phyloP scores from a whole-genome alignment of 2,329 filamentous ascomycete genomes.

The Clarireedia paspali region DNA sequence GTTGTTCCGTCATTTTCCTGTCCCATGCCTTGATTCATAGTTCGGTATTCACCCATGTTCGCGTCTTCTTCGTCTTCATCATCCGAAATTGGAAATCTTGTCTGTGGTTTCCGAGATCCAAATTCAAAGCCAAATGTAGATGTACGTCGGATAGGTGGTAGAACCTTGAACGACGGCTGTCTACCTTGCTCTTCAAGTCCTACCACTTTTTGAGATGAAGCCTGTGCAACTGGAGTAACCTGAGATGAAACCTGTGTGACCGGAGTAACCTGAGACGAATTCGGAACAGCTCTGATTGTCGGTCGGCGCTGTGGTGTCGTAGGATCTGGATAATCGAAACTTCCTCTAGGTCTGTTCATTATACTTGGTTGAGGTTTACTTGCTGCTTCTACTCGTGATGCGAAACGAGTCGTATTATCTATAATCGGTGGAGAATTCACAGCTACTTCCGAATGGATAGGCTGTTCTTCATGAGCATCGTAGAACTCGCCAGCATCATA shows the following conservation, averaged over 20 bases:
- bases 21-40: background rate
- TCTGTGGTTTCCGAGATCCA: slow-evolving; percentile 25
- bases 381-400: background rate
- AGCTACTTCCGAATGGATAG: too few relatives aligned
- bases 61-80: slow-evolving; percentile 15
- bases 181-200: slow-evolving; percentile 8
- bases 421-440: background rate
- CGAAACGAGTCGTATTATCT: background rate
- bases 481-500: slow-evolving; percentile 18
- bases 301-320: background rate
- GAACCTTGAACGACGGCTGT: slow-evolving; percentile 31
- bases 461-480: slow-evolving; percentile 15
- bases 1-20: background rate
- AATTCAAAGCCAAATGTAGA: slow-evolving; percentile 46
- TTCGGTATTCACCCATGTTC: background rate
- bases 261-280: background rate
- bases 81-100: slow-evolving; percentile 21
- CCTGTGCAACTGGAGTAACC: background rate
- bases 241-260: background rate
- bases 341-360: slow-evolving; percentile 17
- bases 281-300: slow-evolving; percentile 4
- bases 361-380: slow-evolving; percentile 9
- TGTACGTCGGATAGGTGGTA: slow-evolving; percentile 50
- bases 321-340: slow-evolving; percentile 1
- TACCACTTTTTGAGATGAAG: background rate